Evolutionary conservation across 345 rosid genomes (phyloP).

Genomic region (Lepidium didymum): DNA sequence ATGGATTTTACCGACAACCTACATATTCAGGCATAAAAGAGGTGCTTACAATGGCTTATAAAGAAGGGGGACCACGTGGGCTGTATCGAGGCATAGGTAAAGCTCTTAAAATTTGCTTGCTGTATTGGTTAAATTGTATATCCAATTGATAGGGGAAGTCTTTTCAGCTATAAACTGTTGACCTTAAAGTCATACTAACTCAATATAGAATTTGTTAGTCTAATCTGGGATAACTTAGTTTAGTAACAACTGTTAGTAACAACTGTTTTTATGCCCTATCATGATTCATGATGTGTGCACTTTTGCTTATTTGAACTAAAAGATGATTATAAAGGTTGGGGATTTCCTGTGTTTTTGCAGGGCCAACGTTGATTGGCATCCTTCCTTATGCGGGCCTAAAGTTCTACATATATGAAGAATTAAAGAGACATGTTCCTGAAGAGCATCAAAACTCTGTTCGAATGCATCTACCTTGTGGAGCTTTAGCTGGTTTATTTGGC

Average conservation of each 20-base stretch:
- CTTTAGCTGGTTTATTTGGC: constrained; percentile 88
- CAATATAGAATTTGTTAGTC: not conserved
- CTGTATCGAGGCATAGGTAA: constrained; percentile 90
- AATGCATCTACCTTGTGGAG: constrained; percentile 95
- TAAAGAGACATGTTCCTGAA: constrained; percentile 89
- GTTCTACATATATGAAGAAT: constrained; percentile 86
- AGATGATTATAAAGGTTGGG: constrained; percentile 4
- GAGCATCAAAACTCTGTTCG: constrained; percentile 77
- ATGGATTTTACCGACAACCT: constrained; percentile 41
- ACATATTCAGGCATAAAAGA: constrained; percentile 66
- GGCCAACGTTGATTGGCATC: constrained; percentile 86
- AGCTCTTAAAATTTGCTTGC: not conserved
- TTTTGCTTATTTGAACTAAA: constrained; percentile 10
- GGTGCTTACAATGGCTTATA: constrained; percentile 66
- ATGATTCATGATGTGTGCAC: not conserved
- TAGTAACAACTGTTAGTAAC: not conserved
- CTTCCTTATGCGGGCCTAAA: constrained; percentile 96
- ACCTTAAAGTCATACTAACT: not conserved
- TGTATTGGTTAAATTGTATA: not conserved
- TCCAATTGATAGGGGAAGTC: not conserved
- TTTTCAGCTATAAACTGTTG: not conserved
- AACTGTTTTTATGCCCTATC: not conserved
- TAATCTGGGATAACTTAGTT: not conserved
- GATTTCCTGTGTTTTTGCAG: constrained; percentile 35
- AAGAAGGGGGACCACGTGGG: constrained; percentile 76